Base-by-base conservation (phyloP, 2,329 filamentous ascomycete genomes). In the Alternaria viburni region DNA sequence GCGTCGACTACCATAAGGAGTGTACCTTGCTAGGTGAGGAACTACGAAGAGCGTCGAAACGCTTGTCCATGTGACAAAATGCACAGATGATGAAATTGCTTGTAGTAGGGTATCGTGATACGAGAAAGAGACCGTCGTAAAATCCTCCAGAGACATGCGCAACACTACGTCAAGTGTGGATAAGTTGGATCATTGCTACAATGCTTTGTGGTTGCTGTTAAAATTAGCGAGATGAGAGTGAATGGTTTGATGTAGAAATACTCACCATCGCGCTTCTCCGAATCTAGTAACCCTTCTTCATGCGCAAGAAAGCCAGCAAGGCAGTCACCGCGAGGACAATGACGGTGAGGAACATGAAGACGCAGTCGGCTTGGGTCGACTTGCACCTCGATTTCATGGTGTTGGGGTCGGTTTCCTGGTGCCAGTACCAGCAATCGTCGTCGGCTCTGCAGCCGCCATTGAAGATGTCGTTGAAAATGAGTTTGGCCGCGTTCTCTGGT, bases 321-420 rank as follows among this genome's bases (percentile, higher is more conserved):
- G 62, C 62, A 49, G 54, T 59, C 1, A 57, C 69, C 17, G 65
- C 45, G n/a, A 74, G 50, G 21, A 72, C 36, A 10, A 66, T 43
- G 12, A 66, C 65, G 1, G 65, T 68, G 17, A 75, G 9, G 25
- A 74, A 73, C 72, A 77, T 74, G 43, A 77, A 74, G 2, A 65
- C 74, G 3, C 68, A 46, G 17, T 75, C 73, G 5, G 75, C 74
- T 49, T 70, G 62, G 41, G 57, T 64, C 50, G 67, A 57, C 50
- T 54, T 69, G 56, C 74, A 77, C 61, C 7, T 63, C 4, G 25
- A 72, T 15, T 13, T 45, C 49, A 17, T 50, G 10, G 3, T 6
- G 17, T 66, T 54, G 2, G 44, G 36, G 6, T 19, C 3, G 30
- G 46, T 51, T 6, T 32, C 21, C 17, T 11, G 1, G 23, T 57